These are phyloP conservation scores for Trametes elegans DNA, from an alignment of 768 basidiomycete genomes.

Conservation along the genomic window DNA sequence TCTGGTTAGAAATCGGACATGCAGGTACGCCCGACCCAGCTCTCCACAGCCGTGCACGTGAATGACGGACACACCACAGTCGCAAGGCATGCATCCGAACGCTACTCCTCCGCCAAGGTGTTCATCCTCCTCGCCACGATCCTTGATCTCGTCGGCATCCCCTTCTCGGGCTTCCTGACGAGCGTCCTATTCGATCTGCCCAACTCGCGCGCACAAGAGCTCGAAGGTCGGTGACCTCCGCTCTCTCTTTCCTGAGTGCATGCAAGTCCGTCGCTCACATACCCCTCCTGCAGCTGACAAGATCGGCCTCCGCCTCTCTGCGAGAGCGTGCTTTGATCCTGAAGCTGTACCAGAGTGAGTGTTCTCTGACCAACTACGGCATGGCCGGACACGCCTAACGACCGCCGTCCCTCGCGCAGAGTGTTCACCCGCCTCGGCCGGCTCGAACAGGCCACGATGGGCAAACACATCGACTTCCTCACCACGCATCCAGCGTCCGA, in stretches of 20 bases:
- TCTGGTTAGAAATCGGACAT: conserved; percentile 70
- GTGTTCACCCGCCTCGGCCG: conserved; percentile 69
- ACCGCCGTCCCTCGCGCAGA: conserved; percentile 34
- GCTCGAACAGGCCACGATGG: conserved; percentile 43
- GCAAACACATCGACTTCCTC: conserved; percentile 54
- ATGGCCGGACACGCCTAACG: too few species aligned
- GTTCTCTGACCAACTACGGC: neutral
- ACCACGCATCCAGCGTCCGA: conserved; percentile 78
- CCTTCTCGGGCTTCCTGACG: conserved; percentile 46
- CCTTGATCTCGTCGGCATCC: conserved; percentile 51
- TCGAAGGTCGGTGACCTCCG: conserved; percentile 69
- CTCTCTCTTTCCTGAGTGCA: neutral
- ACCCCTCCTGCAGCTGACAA: conserved; percentile 62
- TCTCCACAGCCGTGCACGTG: neutral
- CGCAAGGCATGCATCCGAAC: conserved; percentile 48
- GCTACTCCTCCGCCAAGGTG: conserved; percentile 42
- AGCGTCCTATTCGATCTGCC: conserved; percentile 67
- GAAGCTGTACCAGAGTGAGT: conserved; percentile 67
- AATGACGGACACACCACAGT: neutral
- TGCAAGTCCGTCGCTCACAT: neutral
- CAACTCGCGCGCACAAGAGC: conserved; percentile 78
- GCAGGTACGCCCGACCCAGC: conserved; percentile 42
- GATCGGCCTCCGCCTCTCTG: conserved; percentile 78
- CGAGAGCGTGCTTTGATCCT: conserved; percentile 87
- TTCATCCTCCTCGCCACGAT: conserved; percentile 40